Percentiles rank a stretch among this genome's conserved stretches.
phyloP scores from a whole-genome alignment of 1,284 basidiomycete species.

The Ustilago trichophora region DNA sequence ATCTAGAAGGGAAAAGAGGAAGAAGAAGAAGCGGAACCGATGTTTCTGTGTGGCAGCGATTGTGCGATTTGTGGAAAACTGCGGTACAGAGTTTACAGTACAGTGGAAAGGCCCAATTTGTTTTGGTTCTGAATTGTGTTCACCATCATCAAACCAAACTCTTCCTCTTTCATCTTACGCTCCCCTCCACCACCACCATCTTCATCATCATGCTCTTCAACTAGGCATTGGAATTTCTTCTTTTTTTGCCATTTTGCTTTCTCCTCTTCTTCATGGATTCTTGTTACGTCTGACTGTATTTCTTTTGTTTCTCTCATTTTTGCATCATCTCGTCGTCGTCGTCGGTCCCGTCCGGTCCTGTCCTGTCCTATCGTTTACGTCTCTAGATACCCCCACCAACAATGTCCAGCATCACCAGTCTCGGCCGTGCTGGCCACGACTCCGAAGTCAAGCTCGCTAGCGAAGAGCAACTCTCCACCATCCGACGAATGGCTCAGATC shows the following conservation, averaged over 20 bases:
- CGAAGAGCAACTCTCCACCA: slow-evolving; percentile 54
- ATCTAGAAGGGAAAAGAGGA: too few species aligned
- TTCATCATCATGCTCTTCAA: slow-evolving; percentile 16
- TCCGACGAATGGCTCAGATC: slow-evolving; percentile 79
- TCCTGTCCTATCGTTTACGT: neutral
- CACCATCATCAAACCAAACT: slow-evolving; percentile 4
- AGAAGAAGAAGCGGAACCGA: too few species aligned
- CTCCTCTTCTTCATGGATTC: neutral
- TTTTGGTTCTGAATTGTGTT: neutral
- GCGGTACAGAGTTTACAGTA: too few species aligned
- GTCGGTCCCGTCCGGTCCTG: neutral
- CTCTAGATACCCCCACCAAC: too few species aligned
- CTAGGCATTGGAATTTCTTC: slow-evolving; percentile 8
- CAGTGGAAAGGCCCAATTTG: neutral
- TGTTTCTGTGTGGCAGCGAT: too few species aligned
- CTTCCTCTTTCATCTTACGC: too few species aligned
- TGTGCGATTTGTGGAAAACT: too few species aligned
- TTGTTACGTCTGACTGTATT: slow-evolving; percentile 22
- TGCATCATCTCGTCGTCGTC: neutral
- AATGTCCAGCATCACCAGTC: slow-evolving; percentile 29
- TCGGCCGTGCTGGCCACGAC: slow-evolving; percentile 35
- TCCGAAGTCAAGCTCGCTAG: slow-evolving; percentile 48
- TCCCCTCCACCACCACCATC: slow-evolving; percentile 10
- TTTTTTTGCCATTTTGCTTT: neutral
- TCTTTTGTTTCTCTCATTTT: slow-evolving; percentile 2